Base-by-base conservation (phyloP, 345 rosid genomes). In the Citropsis articulata region DNA sequence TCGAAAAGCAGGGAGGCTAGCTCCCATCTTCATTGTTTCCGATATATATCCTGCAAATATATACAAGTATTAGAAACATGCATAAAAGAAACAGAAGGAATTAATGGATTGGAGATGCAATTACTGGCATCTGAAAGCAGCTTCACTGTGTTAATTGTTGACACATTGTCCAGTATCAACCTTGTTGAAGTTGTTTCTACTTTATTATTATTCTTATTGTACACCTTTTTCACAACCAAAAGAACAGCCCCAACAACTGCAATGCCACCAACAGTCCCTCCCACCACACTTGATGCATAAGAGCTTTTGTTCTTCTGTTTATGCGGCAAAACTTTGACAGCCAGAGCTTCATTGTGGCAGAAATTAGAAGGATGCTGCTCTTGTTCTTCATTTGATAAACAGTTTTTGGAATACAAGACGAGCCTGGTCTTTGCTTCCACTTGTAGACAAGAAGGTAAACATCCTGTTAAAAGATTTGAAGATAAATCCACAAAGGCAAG, bases 11-110 rank as follows among this genome's bases (percentile, higher is more conserved):
- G 93, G 89, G 40, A 86, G 88, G 69, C 62, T 73, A 63, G 93
- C 87, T 69, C 95, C 95, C 81, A 89, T 79, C 84, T 88, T 91
- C 95, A 89, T 89, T 77, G 90, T 89, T 75, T 87, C 84, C 42
- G 91, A 89, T 80, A 89, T 91, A 45, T 81, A 50, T 78, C 89
- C 93, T 91, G 85, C 71, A 63, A 74, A 66, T 5, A 40, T 7
- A 45, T 45, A 45, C 18, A 45, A 63, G 45, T 14, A 66, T n/a
- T 8, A 66, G 50, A 19, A 25, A 45, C 30, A 18, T 21, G 45
- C 45, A 2, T 38, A 25, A 53, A 6, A 36, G 9, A 57, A 9
- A 33, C 21, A 30, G 59, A 67, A 57, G 35, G 10, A 76, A 8
- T 35, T 6, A 18, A 16, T 35, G 72, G 28, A 62, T 42, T 10